phyloP scores from a whole-genome alignment of 176 grass and related monocot genomes.

The Canna indica region DNA sequence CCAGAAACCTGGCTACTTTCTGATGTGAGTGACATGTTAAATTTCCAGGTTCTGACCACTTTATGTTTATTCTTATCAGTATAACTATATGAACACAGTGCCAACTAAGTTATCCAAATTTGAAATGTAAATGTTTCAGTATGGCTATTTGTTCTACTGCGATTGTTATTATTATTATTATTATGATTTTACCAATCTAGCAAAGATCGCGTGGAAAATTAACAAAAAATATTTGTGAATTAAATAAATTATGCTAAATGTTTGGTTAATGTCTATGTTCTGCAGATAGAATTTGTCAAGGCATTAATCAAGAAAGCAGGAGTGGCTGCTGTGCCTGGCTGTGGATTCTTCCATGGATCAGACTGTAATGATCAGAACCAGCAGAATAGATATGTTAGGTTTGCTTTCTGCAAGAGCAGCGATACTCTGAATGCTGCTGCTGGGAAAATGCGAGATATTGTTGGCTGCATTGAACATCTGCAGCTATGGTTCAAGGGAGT shows the following conservation, averaged over 20 bases:
- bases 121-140: no score
- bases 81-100: neutral
- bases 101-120: no score
- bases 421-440: slow-evolving; percentile 60
- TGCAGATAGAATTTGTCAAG: slow-evolving; percentile 74
- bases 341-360: slow-evolving; percentile 85
- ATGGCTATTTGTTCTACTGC: no score
- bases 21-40: slow-evolving; percentile 39
- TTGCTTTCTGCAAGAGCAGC: slow-evolving; percentile 78
- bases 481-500: neutral
- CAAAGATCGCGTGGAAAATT: no score
- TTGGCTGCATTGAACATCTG: slow-evolving; percentile 4
- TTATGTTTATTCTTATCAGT: neutral
- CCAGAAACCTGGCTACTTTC: slow-evolving; percentile 52
- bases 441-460: slow-evolving; percentile 39
- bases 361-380: slow-evolving; percentile 23
- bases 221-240: no score
- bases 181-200: no score
- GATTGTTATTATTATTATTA: no score
- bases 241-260: no score
- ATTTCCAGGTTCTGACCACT: neutral
- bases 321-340: slow-evolving; percentile 68
- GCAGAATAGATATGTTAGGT: slow-evolving; percentile 47
- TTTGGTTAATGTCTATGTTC: no score
- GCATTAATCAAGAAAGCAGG: slow-evolving; percentile 51